Base-by-base conservation (phyloP, 1,284 basidiomycete species). In the Polyporus tsugae region DNA sequence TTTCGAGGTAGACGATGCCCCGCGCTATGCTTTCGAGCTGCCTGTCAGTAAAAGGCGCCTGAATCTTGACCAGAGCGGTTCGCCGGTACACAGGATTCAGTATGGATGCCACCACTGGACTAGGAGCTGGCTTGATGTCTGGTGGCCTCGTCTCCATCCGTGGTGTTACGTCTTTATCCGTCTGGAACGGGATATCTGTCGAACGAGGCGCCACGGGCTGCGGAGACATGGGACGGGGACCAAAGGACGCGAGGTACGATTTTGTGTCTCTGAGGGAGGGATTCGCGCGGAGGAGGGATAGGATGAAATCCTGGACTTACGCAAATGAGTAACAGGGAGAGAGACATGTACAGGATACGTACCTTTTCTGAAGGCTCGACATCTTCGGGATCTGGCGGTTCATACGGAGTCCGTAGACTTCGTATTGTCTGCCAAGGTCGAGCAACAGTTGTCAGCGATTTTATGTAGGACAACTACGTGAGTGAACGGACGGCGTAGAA, bases 11-110 rank as follows among this genome's bases (percentile, higher is more conserved):
- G 61, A 96, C 93, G 84, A 99, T 89, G 59, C 98, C 98, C 53
- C 94, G 90, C 38, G 94, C 91, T 73, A 99, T 95, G 77, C 95
- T 97, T 73, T 96, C 93, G 67, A 99, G 90, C 79, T 99, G 98
- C 13, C 91, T 87, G 80, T 98, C 93, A n/a, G 91, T 95, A 80
- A 99, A 99, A 0, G 98, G 98, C 3, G 97, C 96, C 80, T 99
- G 98, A 15, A 99, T 85, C 81, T 99, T 99, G 78, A 99, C 97
- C 10, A 99, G 89, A 1, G 96, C 96, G 1, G 95, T 96, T 67
- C 94, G 92, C 55, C 90, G 86, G 74, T 89, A 86, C 61, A 95
- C 88, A 5, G 95, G 95, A 77, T 96, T 87, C 33, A 98, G 84
- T 66, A 98, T 92, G n/a, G 92, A 92, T 13, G 91, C 87, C 67